Base-by-base conservation (phyloP, 2,329 filamentous ascomycete species). In the Xenoacremonium recifei region DNA sequence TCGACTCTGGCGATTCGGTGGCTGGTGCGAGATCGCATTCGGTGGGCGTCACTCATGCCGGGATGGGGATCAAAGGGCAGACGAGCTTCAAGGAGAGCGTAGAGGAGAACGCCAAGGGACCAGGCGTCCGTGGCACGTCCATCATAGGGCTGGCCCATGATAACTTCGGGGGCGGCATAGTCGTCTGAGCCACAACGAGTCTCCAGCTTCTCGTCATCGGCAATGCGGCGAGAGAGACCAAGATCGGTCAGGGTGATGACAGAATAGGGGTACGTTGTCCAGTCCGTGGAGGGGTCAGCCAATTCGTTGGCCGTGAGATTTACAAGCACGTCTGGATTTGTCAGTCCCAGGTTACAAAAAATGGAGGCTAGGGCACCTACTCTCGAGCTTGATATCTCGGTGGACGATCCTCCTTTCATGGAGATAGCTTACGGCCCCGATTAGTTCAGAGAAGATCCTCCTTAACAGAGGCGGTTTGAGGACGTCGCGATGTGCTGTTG, bases 171-270 rank as follows among this genome's bases (percentile, higher is more conserved):
- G 0, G 93, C 92, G 2, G 92, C 92, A 62, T 99, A 99, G 67
- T 99, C 93, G 67, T 97, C 93, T 30, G 88, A 95, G 21, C 93
- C 93, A 64, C 93, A 99, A 9, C 93, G 82, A 2, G 92, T 97
- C 47, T 88, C 88, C n/a, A 99, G 77, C 47, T 92, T 85, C 52
- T 95, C 89, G 39, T 89, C 89, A 48, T 89, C 85, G 13, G 89
- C 81, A 29, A 97, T 88, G 25, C 87, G 84, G 40, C 92, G 81
- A 3, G 90, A 95, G 11, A 99, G 80, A 12, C 93, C 93, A 11
- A 99, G 76, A 62, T 99, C 93, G 13, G 91, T 95, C 31, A 99
- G 76, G 2, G 90, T 96, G 42, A 92, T 80, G 39, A 97, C 79
- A 2, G 92, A 87, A 58, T 89, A 80, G 9, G 89, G 87, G 56